Evolutionary conservation across 345 rosid genomes (phyloP).

Genomic region (Hypericum androsaemum): DNA sequence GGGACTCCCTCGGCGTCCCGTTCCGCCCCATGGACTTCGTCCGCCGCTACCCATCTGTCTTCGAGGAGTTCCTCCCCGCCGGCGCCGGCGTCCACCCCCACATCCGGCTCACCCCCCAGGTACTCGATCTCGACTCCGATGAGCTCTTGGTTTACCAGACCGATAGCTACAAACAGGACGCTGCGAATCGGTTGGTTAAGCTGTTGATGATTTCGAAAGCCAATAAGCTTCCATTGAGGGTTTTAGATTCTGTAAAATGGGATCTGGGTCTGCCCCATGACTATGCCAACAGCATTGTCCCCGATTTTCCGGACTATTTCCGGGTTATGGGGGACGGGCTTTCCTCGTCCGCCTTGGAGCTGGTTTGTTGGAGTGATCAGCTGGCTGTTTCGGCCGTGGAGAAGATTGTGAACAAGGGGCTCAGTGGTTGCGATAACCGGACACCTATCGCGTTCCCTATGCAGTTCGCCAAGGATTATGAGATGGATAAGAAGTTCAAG

Average conservation of each 20-base stretch:
- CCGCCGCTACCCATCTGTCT: conserved; percentile 63
- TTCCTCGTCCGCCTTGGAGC: conserved; percentile 28
- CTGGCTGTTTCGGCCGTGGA: conserved; percentile 53
- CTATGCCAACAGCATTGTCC: conserved; percentile 37
- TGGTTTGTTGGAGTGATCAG: conserved; percentile 78
- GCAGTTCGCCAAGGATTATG: conserved; percentile 54
- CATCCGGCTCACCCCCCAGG: conserved; percentile 66
- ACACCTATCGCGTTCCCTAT: conserved; percentile 42
- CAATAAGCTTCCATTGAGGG: conserved; percentile 42
- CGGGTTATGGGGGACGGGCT: conserved; percentile 27
- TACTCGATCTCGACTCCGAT: conserved; percentile 63
- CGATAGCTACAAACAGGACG: conserved; percentile 43
- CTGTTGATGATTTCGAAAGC: conserved; percentile 59
- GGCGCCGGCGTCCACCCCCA: conserved; percentile 68
- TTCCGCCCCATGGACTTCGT: conserved; percentile 83
- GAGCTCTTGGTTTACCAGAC: conserved; percentile 78
- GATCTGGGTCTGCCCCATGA: conserved; percentile 78
- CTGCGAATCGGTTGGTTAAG: conserved; percentile 64
- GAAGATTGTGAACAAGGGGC: conserved; percentile 32
- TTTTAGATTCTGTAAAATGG: conserved; percentile 61
- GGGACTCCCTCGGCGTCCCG: conserved; percentile 48
- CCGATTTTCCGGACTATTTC: conserved; percentile 81
- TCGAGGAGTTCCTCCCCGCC: conserved; percentile 71
- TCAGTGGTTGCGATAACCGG: conserved; percentile 31
- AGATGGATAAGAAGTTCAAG: conserved; percentile 65